Conservation (phyloP, 306 rosid genomes). For the Quercus glauca region DNA sequence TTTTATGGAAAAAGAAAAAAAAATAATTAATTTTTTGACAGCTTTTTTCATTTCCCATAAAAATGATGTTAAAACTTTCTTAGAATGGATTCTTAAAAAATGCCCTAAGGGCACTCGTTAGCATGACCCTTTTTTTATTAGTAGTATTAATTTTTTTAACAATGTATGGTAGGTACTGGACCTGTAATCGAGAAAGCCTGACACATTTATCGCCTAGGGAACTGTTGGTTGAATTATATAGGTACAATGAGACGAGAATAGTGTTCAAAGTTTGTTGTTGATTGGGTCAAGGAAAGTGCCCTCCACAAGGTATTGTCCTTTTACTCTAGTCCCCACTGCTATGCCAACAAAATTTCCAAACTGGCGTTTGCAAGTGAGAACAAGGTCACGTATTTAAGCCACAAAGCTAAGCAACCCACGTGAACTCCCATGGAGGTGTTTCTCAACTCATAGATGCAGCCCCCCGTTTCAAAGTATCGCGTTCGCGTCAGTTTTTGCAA, state of each 20-base stretch:
- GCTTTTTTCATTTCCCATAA: too few relatives aligned
- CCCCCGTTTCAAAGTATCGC: not conserved
- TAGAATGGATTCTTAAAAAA: too few relatives aligned
- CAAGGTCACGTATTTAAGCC: not conserved
- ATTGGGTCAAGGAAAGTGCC: constrained; percentile 20
- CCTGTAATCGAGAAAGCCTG: not conserved
- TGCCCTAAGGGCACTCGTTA: too few relatives aligned
- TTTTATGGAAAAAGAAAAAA: too few relatives aligned
- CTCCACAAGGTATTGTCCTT: constrained; percentile 31
- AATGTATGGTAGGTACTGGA: not conserved
- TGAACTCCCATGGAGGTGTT: not conserved
- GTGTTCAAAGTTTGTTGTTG: constrained; percentile 7
- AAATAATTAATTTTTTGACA: too few relatives aligned
- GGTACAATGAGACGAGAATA: not conserved
- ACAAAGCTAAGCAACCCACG: constrained; percentile 10
- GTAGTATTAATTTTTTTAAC: not conserved
- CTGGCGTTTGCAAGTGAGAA: not conserved
- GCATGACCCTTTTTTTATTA: not conserved
- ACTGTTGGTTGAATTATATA: not conserved
- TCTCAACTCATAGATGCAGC: not conserved
- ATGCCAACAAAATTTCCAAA: not conserved
- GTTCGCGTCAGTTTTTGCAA: too few relatives aligned
- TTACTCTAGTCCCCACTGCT: not conserved
- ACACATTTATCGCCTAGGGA: not conserved
- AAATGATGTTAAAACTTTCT: too few relatives aligned